Evolutionary conservation across 129 eudicot genomes (phyloP).

Genomic region (Flaveria trinervia): DNA sequence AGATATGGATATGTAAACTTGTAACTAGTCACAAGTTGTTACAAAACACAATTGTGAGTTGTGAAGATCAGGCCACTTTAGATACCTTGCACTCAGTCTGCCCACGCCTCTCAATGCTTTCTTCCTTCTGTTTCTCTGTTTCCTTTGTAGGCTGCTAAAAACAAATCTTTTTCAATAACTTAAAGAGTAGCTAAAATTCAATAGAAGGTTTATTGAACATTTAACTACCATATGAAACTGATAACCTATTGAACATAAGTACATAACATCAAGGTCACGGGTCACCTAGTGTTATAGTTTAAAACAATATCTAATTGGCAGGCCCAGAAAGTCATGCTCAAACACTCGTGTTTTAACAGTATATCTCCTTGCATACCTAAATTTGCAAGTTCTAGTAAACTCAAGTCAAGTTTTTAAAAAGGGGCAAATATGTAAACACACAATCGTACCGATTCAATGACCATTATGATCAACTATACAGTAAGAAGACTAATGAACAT

Average conservation of each 20-base stretch:
- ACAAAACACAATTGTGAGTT: not conserved
- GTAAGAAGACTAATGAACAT: not conserved
- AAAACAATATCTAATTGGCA: constrained; percentile 30
- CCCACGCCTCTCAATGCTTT: not conserved
- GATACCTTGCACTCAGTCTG: constrained; percentile 78
- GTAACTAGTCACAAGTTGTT: not conserved
- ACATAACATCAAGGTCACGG: not conserved
- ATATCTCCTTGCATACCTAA: constrained; percentile 50
- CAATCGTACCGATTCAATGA: not conserved
- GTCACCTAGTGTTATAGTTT: not conserved
- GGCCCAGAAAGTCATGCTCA: constrained; percentile 78
- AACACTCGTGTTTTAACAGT: constrained; percentile 37
- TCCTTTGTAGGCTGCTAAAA: not conserved
- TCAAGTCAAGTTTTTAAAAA: constrained; percentile 4
- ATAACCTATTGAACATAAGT: constrained; percentile 10
- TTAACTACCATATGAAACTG: not conserved
- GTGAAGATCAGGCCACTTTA: not conserved
- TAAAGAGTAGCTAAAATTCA: not conserved
- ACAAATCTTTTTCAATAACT: not conserved
- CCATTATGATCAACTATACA: not conserved
- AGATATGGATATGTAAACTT: not conserved
- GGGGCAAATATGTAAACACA: constrained; percentile 21
- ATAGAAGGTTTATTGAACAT: not conserved
- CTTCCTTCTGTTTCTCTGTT: not conserved
- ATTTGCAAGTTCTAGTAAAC: constrained; percentile 65